These are phyloP conservation scores for Sporothrix globosa DNA, from an alignment of 2,329 filamentous ascomycete species.

Conservation along the genomic window DNA sequence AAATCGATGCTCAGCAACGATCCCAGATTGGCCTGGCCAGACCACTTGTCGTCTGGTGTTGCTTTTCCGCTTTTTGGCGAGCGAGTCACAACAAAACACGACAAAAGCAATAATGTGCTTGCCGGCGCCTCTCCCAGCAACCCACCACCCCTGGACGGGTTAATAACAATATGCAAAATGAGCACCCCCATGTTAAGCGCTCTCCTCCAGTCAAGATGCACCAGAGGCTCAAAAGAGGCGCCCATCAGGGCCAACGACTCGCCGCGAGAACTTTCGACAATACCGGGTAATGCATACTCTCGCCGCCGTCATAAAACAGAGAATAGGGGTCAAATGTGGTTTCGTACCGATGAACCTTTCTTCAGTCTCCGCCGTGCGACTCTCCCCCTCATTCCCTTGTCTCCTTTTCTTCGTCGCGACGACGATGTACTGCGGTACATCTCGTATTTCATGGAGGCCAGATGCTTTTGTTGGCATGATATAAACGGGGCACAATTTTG, in stretches of 20 bases:
- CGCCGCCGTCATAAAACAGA: too few species aligned
- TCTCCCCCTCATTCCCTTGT: neutral
- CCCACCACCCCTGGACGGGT: neutral
- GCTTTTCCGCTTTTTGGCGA: neutral
- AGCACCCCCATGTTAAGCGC: slow-evolving; percentile 16
- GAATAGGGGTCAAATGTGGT: slow-evolving; percentile 7
- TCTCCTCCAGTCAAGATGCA: neutral
- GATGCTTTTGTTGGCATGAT: neutral
- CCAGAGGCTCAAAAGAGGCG: slow-evolving; percentile 3
- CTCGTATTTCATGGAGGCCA: slow-evolving; percentile 16
- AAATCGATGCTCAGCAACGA: slow-evolving; percentile 13
- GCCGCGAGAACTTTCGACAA: neutral
- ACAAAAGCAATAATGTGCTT: neutral
- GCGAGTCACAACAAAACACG: neutral
- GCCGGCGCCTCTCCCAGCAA: slow-evolving; percentile 8
- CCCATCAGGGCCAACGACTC: neutral
- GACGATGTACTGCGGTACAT: neutral
- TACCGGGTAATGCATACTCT: neutral
- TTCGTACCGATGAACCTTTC: too few species aligned
- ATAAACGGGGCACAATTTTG: slow-evolving; percentile 8
- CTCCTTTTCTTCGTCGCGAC: neutral
- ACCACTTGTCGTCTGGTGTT: neutral
- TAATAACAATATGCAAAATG: slow-evolving; percentile 24
- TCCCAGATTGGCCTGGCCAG: slow-evolving; percentile 6
- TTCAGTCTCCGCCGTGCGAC: neutral